Conservation (phyloP, 306 rosid genomes). For the Dalbergia cochinchinensis region DNA sequence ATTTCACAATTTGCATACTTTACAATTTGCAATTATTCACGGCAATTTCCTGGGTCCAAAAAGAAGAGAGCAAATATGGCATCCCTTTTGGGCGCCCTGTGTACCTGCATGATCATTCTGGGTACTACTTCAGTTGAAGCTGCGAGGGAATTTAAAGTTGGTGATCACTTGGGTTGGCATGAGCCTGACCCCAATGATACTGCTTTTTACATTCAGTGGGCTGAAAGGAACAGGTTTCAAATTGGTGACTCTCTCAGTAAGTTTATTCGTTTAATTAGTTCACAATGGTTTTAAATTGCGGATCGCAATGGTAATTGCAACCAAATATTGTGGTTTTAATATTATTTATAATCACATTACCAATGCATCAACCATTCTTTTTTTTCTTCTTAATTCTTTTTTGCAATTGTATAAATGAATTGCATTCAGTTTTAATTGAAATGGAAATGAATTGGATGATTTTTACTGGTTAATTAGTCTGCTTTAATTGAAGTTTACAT, state of each 20-base stretch:
- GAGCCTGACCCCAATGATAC: slow-evolving; percentile 50
- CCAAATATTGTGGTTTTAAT: no score
- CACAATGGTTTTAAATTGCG: no score
- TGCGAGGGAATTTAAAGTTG: slow-evolving; percentile 61
- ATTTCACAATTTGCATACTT: not conserved
- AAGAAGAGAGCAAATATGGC: slow-evolving; percentile 38
- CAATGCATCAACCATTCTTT: no score
- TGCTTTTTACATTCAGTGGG: slow-evolving; percentile 61
- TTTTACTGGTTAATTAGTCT: no score
- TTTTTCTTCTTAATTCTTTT: no score
- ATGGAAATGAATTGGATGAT: no score
- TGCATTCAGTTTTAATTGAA: no score
- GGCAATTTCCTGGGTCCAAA: not conserved
- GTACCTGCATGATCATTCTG: slow-evolving; percentile 3
- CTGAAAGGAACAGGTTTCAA: slow-evolving; percentile 62
- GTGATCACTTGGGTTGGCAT: slow-evolving; percentile 71
- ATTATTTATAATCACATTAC: no score
- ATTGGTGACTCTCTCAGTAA: slow-evolving; percentile 73
- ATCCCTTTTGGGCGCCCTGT: slow-evolving; percentile 20
- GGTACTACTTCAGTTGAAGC: slow-evolving; percentile 41
- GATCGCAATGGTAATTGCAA: no score
- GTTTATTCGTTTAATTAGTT: not conserved
- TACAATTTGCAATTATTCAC: not conserved
- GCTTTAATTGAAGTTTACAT: no score
- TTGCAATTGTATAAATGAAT: no score